Evolutionary conservation across 768 basidiomycete species (phyloP).

Genomic region (Baorangia bicolor): DNA sequence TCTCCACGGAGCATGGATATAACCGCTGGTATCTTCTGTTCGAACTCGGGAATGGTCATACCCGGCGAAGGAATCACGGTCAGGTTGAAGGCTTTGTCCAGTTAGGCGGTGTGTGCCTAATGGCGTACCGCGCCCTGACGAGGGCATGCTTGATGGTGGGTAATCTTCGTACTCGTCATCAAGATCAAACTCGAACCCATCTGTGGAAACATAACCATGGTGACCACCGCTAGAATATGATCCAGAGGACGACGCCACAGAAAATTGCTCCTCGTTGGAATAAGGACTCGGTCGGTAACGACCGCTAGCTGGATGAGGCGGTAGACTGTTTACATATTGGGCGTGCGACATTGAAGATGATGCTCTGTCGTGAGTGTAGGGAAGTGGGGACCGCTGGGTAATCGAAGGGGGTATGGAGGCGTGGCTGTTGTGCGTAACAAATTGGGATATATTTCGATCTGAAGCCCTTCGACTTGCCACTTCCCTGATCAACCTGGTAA

Average conservation of each 20-base stretch:
- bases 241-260: slow-evolving; percentile 30
- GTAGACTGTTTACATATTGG: slow-evolving; percentile 32
- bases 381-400: slow-evolving; percentile 35
- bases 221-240: slow-evolving; percentile 25
- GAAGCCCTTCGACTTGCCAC: slow-evolving; percentile 67
- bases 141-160: slow-evolving; percentile 43
- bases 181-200: slow-evolving; percentile 70
- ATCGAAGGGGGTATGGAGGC: slow-evolving; percentile 38
- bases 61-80: slow-evolving; percentile 47
- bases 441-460: slow-evolving; percentile 59
- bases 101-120: slow-evolving; percentile 56
- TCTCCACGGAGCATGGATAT: slow-evolving; percentile 65
- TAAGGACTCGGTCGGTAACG: slow-evolving; percentile 38
- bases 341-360: slow-evolving; percentile 35
- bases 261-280: slow-evolving; percentile 40
- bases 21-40: slow-evolving; percentile 67
- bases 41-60: slow-evolving; percentile 63
- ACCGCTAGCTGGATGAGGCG: slow-evolving; percentile 34
- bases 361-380: slow-evolving; percentile 37
- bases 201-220: slow-evolving; percentile 49
- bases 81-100: slow-evolving; percentile 57
- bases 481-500: slow-evolving; percentile 84
- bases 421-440: slow-evolving; percentile 43
- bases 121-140: slow-evolving; percentile 77
- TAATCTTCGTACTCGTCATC: slow-evolving; percentile 83